Evolutionary conservation across 2,329 filamentous ascomycete genomes (phyloP), one percentile per base, ranked within the genome.

Genomic region (Neofusicoccum cordaticola): DNA sequence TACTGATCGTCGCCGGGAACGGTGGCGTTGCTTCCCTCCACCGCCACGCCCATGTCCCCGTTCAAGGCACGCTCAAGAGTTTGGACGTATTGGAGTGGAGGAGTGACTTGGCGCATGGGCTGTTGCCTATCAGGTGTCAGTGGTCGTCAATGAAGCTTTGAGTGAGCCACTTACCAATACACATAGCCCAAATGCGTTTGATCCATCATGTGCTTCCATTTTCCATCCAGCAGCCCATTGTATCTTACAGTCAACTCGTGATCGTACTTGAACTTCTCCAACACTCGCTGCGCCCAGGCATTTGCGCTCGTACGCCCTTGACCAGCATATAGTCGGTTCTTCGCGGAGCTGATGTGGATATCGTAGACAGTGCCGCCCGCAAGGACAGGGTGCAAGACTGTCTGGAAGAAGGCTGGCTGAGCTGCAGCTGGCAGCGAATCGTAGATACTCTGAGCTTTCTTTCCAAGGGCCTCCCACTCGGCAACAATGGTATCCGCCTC

Each of bases 21-120:
- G 0, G 86, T 86, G 0, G 86, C 88, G 67, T 90, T 90, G 66
- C 82, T 84, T 1, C 85, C 87, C 71, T 91, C 87, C 1, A 90
- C 81, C 0, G 85, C 79, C 50, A 92, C 79, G 22, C 88, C 87
- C 63, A 91, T 79, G 62, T 87, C 82, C 7, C 89, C 89, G 0
- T 85, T 83, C 5, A 90, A 78, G 4, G 84, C 83, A 12, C 82
- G 81, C 61, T 88, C 85, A 1, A 80, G 76, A 2, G 80, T 81
- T 71, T 88, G 85, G 1, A 88, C 85, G 68, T 85, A 88, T 4
- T 82, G 77, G 67, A 90, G 80, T 7, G 85, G 82, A 0, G 88
- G 88, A 1, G 89, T 82, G 0, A 84, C 83, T 71, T 91, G 89
- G 39, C 88, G 81, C 88, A 90, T 90, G 1, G 89, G 88, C 72